These are phyloP conservation scores for Parachlorella kessleri DNA, from an alignment of 139 green algal species.

Conservation along the genomic window DNA sequence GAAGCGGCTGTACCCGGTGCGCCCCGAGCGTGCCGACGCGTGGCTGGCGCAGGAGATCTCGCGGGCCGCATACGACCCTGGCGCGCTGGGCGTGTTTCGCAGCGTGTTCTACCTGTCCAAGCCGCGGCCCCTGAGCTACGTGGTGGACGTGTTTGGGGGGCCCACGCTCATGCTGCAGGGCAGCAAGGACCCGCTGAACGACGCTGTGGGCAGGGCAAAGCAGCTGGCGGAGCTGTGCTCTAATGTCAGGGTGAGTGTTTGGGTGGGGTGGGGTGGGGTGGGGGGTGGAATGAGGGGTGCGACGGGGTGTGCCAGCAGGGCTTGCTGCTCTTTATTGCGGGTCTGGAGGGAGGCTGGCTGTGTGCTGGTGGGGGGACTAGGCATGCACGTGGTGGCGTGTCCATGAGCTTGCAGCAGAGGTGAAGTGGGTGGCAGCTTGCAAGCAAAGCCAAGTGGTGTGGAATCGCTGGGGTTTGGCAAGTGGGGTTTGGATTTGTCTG, in stretches of 20 bases:
- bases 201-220: constrained; percentile 63
- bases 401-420: not conserved
- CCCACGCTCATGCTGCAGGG: constrained; percentile 78
- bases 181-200: constrained; percentile 80
- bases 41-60: constrained; percentile 87
- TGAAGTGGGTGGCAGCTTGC: not conserved
- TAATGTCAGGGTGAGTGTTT: constrained; percentile 19
- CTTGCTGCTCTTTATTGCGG: too few relatives aligned
- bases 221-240: constrained; percentile 51
- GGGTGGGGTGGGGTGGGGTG: too few relatives aligned
- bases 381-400: not conserved
- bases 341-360: too few relatives aligned
- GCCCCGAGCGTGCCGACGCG: constrained; percentile 69
- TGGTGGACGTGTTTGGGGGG: constrained; percentile 72
- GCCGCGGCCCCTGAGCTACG: constrained; percentile 81
- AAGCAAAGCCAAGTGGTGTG: not conserved
- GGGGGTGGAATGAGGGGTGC: too few relatives aligned
- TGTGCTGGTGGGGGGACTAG: not conserved
- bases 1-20: constrained; percentile 75
- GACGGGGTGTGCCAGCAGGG: too few relatives aligned
- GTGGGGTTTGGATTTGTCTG: not conserved
- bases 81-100: constrained; percentile 66
- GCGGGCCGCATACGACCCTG: constrained; percentile 62
- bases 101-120: constrained; percentile 88
- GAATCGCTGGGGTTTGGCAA: not conserved